Conservation (phyloP, 805 yeast genomes). For the Myxozyma monticola region DNA sequence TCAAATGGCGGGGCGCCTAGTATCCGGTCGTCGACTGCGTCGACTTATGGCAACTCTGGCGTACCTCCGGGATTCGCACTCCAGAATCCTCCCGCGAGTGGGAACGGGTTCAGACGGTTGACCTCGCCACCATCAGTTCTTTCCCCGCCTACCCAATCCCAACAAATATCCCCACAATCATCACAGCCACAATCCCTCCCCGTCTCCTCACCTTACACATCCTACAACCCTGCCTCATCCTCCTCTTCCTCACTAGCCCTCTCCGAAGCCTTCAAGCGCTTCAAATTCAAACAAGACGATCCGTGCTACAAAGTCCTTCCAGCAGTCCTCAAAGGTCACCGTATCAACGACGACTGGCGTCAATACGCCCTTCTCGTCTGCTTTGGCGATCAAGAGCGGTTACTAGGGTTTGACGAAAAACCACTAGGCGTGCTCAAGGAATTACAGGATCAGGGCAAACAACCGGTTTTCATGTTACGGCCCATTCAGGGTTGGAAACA, state of each 20-base stretch:
- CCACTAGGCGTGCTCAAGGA: conserved; percentile 86
- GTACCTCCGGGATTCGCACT: conserved; percentile 1
- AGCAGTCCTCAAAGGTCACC: conserved; percentile 84
- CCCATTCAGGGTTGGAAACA: conserved; percentile 59
- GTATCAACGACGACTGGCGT: conserved; percentile 77
- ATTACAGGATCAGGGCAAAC: conserved; percentile 77
- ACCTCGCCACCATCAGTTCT: conserved; percentile 3
- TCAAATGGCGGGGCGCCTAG: too few species aligned
- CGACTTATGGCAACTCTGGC: too few species aligned
- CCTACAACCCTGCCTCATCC: too few species aligned
- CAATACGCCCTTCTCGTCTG: conserved; percentile 86
- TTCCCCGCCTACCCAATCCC: not conserved
- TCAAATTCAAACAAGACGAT: conserved; percentile 85
- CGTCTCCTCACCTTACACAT: too few species aligned
- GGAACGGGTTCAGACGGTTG: not conserved
- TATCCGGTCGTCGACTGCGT: too few species aligned
- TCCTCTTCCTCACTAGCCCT: conserved; percentile 22
- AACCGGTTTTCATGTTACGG: conserved; percentile 89
- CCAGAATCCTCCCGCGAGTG: not conserved
- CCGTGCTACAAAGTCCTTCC: conserved; percentile 86
- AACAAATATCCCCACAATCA: conserved; percentile 1
- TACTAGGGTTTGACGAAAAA: conserved; percentile 77
- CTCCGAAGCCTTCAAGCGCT: conserved; percentile 74
- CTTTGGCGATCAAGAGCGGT: conserved; percentile 86
- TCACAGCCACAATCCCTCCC: conserved; percentile 2